These are phyloP conservation scores for Chalaropsis ovoidea DNA, from an alignment of 2,329 filamentous ascomycete genomes.

Conservation along the genomic window DNA sequence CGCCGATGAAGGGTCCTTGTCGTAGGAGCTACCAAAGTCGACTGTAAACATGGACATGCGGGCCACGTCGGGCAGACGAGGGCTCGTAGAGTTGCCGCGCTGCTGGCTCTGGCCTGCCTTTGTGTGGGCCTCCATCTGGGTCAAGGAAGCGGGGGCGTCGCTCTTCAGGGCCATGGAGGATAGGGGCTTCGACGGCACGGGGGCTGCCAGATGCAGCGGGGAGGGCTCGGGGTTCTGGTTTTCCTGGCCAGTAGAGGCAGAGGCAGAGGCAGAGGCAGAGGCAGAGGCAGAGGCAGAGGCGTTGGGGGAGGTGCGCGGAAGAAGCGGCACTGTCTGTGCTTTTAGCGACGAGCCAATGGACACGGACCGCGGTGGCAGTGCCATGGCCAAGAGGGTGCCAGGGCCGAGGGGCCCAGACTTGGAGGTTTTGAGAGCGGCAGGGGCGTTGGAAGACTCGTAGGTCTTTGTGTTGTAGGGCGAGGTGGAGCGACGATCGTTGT, in stretches of 20 bases:
- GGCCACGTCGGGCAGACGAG: conserved; percentile 47
- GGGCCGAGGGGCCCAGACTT: not conserved
- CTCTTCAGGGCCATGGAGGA: not conserved
- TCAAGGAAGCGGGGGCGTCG: not conserved
- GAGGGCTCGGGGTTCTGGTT: conserved; percentile 6
- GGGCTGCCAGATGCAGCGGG: not conserved
- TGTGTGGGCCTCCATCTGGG: not conserved
- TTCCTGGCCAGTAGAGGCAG: not conserved
- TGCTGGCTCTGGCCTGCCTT: not conserved
- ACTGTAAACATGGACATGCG: conserved; percentile 52
- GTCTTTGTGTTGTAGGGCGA: not conserved
- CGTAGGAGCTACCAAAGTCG: conserved; percentile 43
- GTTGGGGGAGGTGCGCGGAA: not conserved
- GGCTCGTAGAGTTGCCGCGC: conserved; percentile 41
- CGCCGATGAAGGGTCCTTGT: conserved; percentile 28
- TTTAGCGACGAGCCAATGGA: not conserved
- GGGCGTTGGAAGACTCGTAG: not conserved
- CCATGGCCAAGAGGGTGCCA: not conserved
- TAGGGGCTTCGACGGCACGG: not conserved
- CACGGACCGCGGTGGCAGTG: not conserved
- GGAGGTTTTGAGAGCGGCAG: not conserved
- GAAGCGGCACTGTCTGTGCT: not conserved
- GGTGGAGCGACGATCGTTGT: not conserved
- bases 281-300: no score
- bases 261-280: no score